These are phyloP conservation scores for Suhomyces tanzawaensis DNA, from an alignment of 805 yeast genomes.

Conservation along the genomic window DNA sequence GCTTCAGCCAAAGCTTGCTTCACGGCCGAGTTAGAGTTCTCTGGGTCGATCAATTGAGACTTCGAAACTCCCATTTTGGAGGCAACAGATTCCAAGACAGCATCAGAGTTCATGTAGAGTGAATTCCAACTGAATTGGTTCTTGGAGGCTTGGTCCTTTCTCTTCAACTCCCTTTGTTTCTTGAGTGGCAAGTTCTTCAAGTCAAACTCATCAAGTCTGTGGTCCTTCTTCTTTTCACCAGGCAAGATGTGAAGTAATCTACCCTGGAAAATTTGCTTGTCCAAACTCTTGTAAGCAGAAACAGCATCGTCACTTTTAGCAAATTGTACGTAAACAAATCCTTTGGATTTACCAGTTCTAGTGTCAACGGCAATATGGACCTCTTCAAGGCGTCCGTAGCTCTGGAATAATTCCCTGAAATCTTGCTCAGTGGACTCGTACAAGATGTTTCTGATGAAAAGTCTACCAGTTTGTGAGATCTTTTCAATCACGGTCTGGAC, in stretches of 20 bases:
- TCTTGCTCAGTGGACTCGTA: constrained; percentile 81
- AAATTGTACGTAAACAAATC: constrained; percentile 84
- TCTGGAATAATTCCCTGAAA: constrained; percentile 58
- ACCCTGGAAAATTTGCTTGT: constrained; percentile 91
- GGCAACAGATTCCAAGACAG: constrained; percentile 89
- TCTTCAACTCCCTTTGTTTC: constrained; percentile 81
- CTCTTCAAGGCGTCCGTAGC: constrained; percentile 76
- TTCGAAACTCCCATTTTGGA: constrained; percentile 77
- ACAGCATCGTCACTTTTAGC: constrained; percentile 69
- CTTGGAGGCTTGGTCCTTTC: constrained; percentile 80
- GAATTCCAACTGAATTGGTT: constrained; percentile 95
- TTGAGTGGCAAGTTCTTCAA: constrained; percentile 87
- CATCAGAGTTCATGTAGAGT: constrained; percentile 83
- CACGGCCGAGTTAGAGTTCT: constrained; percentile 83
- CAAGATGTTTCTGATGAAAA: constrained; percentile 82
- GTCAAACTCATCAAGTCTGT: constrained; percentile 86
- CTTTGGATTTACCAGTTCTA: constrained; percentile 86
- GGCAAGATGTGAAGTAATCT: constrained; percentile 86
- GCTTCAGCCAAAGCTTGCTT: constrained; percentile 98
- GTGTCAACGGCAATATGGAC: constrained; percentile 92
- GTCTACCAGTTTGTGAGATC: constrained; percentile 69
- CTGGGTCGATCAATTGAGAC: constrained; percentile 82
- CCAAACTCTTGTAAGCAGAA: constrained; percentile 67
- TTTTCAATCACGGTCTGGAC: constrained; percentile 50
- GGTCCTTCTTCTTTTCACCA: constrained; percentile 78